Evolutionary conservation across 2,329 filamentous ascomycete species (phyloP), one percentile per base, ranked within the genome.

Genomic region (Claviceps arundinis): DNA sequence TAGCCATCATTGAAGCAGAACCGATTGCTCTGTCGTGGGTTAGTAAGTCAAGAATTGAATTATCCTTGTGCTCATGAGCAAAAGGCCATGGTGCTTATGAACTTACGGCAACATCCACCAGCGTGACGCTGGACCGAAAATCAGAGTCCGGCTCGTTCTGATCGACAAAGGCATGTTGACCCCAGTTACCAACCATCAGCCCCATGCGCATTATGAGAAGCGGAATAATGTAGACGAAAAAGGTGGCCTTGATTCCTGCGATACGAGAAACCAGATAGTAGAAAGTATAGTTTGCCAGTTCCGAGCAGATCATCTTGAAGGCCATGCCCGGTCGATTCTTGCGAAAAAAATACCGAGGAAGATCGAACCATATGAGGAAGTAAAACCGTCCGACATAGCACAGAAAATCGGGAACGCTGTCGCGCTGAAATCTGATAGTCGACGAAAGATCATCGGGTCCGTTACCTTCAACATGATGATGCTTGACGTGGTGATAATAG

Each of bases 1-100:
- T 89, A 89, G 57, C 86, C 86, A 60, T 89, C 86, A 59, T 90
- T 89, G 75, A 84, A 89, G 69, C 84, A 90, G 66, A 84, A 84
- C 38, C 87, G 83, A 65, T 90, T 90, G 67, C 82, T 87, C 85
- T 89, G 59, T 11, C 22, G 14, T 26, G 1, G 9, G 19, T 52
- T 26, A 45, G 42, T 56, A 13, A 34, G 9, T 34, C 30, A 11
- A 4, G 30, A 34, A 34, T 11, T 34, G 3, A 34, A 11, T 11
- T 11, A 11, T n/a, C 11, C 22, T 16, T 22, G n/a, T 22, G 7
- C 37, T 9, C 26, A 43, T 37, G 14, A 26, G 13, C 26, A 24
- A 2, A 11, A 22, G 14, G 16, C 37, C 9, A 34, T 34, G 8
- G 5, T 2, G 17, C 3, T 6, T 22, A 11, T 41, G 7, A 17